A percentile compares a stretch with the other conserved stretches of the same genome.
Conservation (phyloP, 2,329 filamentous ascomycete species). For the Paecilomyces niveus region DNA sequence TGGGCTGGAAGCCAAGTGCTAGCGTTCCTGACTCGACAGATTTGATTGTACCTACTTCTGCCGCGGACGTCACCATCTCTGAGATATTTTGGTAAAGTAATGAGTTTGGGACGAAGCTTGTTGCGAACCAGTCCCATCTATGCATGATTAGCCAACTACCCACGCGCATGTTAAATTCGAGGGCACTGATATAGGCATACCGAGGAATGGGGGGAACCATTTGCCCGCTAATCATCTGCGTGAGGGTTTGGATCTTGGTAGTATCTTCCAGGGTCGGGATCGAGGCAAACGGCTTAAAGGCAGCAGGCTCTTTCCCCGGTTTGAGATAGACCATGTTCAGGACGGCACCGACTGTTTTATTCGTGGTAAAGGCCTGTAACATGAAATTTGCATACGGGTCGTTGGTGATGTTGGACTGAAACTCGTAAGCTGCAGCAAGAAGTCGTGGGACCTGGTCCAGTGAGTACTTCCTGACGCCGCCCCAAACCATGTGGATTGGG, state of each 20-base stretch:
- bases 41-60: constrained; percentile 16
- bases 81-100: constrained; percentile 14
- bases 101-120: constrained; percentile 19
- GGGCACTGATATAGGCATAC: background rate
- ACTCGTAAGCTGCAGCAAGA: constrained; percentile 17
- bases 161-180: no score
- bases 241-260: constrained; percentile 10
- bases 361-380: constrained; percentile 20
- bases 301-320: constrained; percentile 15
- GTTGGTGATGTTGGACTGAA: constrained; percentile 18
- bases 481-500: constrained; percentile 18
- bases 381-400: constrained; percentile 25
- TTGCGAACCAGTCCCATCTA: constrained; percentile 18
- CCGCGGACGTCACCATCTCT: constrained; percentile 15
- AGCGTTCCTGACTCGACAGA: constrained; percentile 19
- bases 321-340: constrained; percentile 24
- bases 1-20: constrained; percentile 24
- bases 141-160: no score
- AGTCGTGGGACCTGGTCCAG: constrained; percentile 18
- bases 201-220: constrained; percentile 4
- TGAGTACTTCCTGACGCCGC: constrained; percentile 17
- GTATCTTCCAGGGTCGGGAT: constrained; percentile 18
- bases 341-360: constrained; percentile 14
- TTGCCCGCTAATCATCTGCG: constrained; percentile 8
- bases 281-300: constrained; percentile 19